phyloP scores from a whole-genome alignment of 2,329 filamentous ascomycete genomes.

The Colletotrichum godetiae region DNA sequence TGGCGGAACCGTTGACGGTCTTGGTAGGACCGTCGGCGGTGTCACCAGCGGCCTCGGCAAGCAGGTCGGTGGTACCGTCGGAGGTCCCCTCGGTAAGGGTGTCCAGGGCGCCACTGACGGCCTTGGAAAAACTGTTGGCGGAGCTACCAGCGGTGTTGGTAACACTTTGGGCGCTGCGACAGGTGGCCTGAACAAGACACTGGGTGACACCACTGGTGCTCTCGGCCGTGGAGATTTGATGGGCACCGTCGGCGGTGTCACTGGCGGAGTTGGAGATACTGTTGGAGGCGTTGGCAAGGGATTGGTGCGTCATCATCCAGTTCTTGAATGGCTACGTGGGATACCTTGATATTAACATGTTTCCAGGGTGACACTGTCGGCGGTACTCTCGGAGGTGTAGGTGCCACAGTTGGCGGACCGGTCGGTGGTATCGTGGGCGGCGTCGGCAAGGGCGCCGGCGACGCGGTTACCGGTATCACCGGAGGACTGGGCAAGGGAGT shows the following conservation, averaged over 20 bases:
- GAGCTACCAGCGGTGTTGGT: slow-evolving; percentile 17
- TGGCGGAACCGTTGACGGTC: slow-evolving; percentile 2
- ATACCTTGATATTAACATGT: background rate
- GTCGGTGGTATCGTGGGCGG: slow-evolving; percentile 29
- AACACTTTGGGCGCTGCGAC: slow-evolving; percentile 29
- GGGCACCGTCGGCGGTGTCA: slow-evolving; percentile 27
- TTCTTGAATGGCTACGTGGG: background rate
- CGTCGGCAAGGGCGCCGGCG: slow-evolving; percentile 26
- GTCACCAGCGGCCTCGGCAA: slow-evolving; percentile 22
- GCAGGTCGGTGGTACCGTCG: slow-evolving; percentile 10
- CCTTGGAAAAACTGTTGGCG: slow-evolving; percentile 17
- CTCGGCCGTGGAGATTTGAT: slow-evolving; percentile 23
- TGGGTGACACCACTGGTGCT: slow-evolving; percentile 25
- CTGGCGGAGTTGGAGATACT: slow-evolving; percentile 21
- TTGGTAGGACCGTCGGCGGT: slow-evolving; percentile 13
- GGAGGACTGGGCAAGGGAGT: slow-evolving; percentile 28
- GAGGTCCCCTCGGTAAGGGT: slow-evolving; percentile 16
- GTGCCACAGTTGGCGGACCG: slow-evolving; percentile 28
- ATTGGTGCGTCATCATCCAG: slow-evolving; percentile 8
- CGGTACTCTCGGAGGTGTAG: slow-evolving; percentile 28
- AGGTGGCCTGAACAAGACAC: slow-evolving; percentile 15
- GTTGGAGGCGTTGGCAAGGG: slow-evolving; percentile 33
- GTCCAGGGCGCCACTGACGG: slow-evolving; percentile 9
- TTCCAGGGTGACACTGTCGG: slow-evolving; percentile 27
- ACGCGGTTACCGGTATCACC: slow-evolving; percentile 30